Evolutionary conservation across 139 green algal species (phyloP).

Genomic region (Coccomyxa sp.): DNA sequence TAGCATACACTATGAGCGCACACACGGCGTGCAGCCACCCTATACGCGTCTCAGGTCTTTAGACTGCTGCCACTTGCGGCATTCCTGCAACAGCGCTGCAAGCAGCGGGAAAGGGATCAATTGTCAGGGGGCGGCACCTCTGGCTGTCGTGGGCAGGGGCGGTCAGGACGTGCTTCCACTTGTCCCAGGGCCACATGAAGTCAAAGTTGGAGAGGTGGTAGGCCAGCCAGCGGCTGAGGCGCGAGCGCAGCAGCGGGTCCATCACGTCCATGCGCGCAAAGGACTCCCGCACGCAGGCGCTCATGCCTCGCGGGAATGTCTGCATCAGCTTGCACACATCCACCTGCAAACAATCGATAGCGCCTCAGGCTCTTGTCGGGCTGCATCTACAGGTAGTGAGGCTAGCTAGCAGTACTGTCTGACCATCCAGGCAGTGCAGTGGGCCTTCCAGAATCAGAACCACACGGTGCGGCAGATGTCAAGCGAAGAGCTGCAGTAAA

Average conservation of each 20-base stretch:
- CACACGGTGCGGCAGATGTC: too few species aligned
- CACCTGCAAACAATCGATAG: slow-evolving; percentile 20
- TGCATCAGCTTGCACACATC: slow-evolving; percentile 70
- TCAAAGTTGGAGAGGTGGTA: slow-evolving; percentile 88
- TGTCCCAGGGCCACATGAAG: slow-evolving; percentile 88
- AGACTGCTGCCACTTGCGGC: too few species aligned
- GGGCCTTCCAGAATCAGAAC: too few species aligned
- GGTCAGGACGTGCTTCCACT: slow-evolving; percentile 64
- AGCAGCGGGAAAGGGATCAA: too few species aligned
- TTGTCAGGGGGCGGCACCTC: slow-evolving; percentile 23
- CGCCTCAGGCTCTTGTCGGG: background rate
- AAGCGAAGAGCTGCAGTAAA: too few species aligned
- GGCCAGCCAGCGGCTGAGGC: slow-evolving; percentile 79
- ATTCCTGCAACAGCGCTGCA: too few species aligned
- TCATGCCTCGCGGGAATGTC: slow-evolving; percentile 53
- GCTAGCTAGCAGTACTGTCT: too few species aligned
- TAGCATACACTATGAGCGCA: too few species aligned
- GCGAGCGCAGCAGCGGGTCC: slow-evolving; percentile 65
- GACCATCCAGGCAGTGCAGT: too few species aligned
- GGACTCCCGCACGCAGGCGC: slow-evolving; percentile 62
- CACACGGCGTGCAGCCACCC: too few species aligned
- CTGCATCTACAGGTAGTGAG: too few species aligned
- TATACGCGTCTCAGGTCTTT: too few species aligned
- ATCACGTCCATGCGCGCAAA: slow-evolving; percentile 56
- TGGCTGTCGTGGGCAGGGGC: slow-evolving; percentile 60